A percentile compares a stretch with the other conserved stretches of the same genome.
Evolutionary conservation across 2,329 filamentous ascomycete genomes (phyloP).

Genomic region (Chlorencoelia australis): DNA sequence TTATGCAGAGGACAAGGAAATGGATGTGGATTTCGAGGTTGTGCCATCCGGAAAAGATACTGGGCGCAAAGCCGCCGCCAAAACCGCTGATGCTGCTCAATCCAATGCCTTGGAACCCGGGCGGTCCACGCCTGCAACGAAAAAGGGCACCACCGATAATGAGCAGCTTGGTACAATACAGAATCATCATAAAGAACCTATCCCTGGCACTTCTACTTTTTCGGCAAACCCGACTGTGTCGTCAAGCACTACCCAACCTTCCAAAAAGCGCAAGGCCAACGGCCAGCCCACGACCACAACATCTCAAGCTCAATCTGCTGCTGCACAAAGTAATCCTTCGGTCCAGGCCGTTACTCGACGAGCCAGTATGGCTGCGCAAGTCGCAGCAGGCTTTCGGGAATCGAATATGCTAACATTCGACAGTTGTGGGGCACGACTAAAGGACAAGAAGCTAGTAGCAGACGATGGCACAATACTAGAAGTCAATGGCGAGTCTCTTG

Average conservation of each 20-base stretch:
- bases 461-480: constrained; percentile 81
- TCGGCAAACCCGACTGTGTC: constrained; percentile 34
- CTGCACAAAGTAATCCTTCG: constrained; percentile 7
- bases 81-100: constrained; percentile 20
- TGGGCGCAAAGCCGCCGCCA: constrained; percentile 44
- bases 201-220: constrained; percentile 49
- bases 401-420: constrained; percentile 89
- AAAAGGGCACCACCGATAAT: constrained; percentile 30
- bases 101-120: constrained; percentile 10
- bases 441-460: constrained; percentile 69
- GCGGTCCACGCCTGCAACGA: constrained; percentile 23
- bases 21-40: constrained; percentile 81
- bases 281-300: constrained; percentile 19
- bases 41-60: constrained; percentile 42
- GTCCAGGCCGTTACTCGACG: constrained; percentile 12
- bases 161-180: constrained; percentile 20
- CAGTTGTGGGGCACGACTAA: constrained; percentile 55
- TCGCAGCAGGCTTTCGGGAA: constrained; percentile 34
- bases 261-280: constrained; percentile 79
- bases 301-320: constrained; percentile 8
- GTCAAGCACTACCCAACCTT: constrained; percentile 33
- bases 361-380: constrained; percentile 13
- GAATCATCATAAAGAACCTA: constrained; percentile 33
- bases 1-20: constrained; percentile 88
- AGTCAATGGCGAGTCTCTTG: constrained; percentile 64